phyloP scores from a whole-genome alignment of 2,329 filamentous ascomycete genomes.

The Venturia nashicola region DNA sequence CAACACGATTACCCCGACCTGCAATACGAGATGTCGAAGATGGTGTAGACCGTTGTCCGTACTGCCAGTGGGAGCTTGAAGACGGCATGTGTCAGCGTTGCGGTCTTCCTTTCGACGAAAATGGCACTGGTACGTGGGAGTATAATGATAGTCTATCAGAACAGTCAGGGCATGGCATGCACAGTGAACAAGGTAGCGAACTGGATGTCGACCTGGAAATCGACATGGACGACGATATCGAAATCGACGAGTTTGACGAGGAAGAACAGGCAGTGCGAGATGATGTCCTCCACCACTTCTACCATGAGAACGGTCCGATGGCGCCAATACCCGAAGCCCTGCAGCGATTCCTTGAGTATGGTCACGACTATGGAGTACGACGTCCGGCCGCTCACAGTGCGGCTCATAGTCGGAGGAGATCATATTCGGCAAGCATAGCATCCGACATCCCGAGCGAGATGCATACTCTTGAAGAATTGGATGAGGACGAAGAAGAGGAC shows the following conservation, averaged over 20 bases:
- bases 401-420: slow-evolving; percentile 24
- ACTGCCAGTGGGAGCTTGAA: slow-evolving; percentile 51
- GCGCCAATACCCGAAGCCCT: slow-evolving; percentile 4
- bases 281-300: neutral
- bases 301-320: neutral
- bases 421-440: slow-evolving; percentile 26
- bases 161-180: slow-evolving; percentile 24
- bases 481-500: slow-evolving; percentile 25
- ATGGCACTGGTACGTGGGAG: slow-evolving; percentile 20
- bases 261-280: neutral
- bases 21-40: slow-evolving; percentile 45
- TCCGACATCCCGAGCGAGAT: slow-evolving; percentile 28
- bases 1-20: slow-evolving; percentile 15
- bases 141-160: slow-evolving; percentile 33
- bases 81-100: slow-evolving; percentile 46
- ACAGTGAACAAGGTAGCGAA: slow-evolving; percentile 25
- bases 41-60: slow-evolving; percentile 48
- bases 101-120: slow-evolving; percentile 36
- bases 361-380: slow-evolving; percentile 11
- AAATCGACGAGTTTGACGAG: slow-evolving; percentile 20
- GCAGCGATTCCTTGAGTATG: slow-evolving; percentile 7
- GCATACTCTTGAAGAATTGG: slow-evolving; percentile 30
- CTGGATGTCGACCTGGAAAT: slow-evolving; percentile 28
- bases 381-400: slow-evolving; percentile 29
- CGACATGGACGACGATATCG: slow-evolving; percentile 28